These are phyloP conservation scores for Cardiosporidium cionae DNA, from an alignment of 169 alveolate genomes.

Conservation along the genomic window DNA sequence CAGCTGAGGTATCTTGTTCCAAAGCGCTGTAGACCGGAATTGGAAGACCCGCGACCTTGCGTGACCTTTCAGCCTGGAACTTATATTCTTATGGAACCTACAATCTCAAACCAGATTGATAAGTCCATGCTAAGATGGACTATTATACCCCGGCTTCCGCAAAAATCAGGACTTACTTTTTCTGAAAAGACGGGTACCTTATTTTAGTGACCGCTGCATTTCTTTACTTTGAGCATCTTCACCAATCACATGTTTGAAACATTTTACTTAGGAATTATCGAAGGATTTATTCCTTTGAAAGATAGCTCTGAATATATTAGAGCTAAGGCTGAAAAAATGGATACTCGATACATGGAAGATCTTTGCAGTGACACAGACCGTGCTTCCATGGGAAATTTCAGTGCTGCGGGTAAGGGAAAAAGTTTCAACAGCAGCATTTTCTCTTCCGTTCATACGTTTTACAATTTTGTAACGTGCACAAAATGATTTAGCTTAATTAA, in stretches of 20 bases:
- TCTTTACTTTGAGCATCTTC: neutral
- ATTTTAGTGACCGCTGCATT: neutral
- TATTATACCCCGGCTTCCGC: constrained; percentile 11
- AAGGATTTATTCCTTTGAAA: constrained; percentile 11
- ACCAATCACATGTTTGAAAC: neutral
- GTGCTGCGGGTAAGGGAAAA: no score
- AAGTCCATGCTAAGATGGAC: constrained; percentile 15
- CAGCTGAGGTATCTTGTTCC: constrained; percentile 36
- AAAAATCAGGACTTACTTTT: constrained; percentile 8
- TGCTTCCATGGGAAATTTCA: no score
- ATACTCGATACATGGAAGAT: neutral
- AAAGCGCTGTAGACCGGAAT: constrained; percentile 25
- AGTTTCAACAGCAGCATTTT: neutral
- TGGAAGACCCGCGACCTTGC: constrained; percentile 46
- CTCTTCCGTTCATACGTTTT: neutral
- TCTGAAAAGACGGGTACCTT: constrained; percentile 1
- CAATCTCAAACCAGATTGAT: constrained; percentile 19
- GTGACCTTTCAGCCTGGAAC: constrained; percentile 31
- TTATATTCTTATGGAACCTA: constrained; percentile 37
- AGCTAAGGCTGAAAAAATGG: neutral
- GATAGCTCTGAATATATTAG: neutral
- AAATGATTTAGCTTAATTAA: neutral
- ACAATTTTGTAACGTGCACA: neutral
- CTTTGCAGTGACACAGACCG: neutral
- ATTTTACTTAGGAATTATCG: constrained; percentile 7